Base-by-base conservation (phyloP, 805 yeast genomes). In the Kuraishia ogatae region DNA sequence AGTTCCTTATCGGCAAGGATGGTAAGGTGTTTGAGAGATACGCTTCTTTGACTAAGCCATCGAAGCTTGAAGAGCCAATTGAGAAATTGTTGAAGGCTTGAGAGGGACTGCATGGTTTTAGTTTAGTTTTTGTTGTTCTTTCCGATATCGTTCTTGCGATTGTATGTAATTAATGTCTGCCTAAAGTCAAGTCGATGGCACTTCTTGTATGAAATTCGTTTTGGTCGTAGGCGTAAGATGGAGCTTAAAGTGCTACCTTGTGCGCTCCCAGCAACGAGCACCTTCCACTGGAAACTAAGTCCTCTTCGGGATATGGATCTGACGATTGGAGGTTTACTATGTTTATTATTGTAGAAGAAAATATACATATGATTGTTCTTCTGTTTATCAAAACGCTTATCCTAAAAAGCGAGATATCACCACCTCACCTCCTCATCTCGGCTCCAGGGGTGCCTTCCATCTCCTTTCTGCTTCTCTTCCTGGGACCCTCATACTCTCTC, bases 11-110 rank as follows among this genome's bases (percentile, higher is more conserved):
- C 48, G 79, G 79, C 64, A 72, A 73, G 58, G 60, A 77, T 1
- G 90, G 90, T 29, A 61, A 72, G 0, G 89, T 85, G 29, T 76
- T 75, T 47, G 72, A 71, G 52, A 69, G 85, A 59, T 77, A 66
- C 60, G 79, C 86, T 15, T 82, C 96, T 4, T 68, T 82, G 54
- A 81, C 89, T 35, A 77, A 83, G 52, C 98, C 98, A 35, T 63
- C 69, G 17, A 71, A 78, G 28, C 67, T 91, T 50, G 84, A 80
- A 57, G 64, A 75, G 48, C 79, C 79, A 53, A 81, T 89, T 58
- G 85, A 85, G 67, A 72, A 73, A 59, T 74, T 84, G 56, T 76
- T 89, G 58, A 69, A 74, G 53, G 48, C 52, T 35, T 35, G 43
- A 35, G 6, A 8, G 7, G n/a, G 43, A 4, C 13, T 35, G 29